phyloP scores from a whole-genome alignment of 164 flowering plant genomes.

The Buxus sempervirens region DNA sequence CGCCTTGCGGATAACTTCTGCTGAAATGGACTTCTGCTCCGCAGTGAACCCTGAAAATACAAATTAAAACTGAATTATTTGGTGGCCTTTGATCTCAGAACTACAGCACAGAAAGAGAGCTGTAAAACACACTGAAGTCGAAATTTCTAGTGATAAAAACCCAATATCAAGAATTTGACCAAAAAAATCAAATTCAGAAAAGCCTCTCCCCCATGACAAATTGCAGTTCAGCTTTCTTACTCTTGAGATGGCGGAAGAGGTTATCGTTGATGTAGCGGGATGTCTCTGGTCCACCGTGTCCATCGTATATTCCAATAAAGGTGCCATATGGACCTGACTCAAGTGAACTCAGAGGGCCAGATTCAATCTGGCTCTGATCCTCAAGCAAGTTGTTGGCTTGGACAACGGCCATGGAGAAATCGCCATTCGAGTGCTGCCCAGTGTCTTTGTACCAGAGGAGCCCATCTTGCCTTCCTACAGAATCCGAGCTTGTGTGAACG shows the following conservation, averaged over 20 bases:
- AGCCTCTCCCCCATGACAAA: not conserved
- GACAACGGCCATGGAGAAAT: slow-evolving; percentile 82
- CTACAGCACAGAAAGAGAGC: not conserved
- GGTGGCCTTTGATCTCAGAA: not conserved
- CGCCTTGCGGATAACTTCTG: slow-evolving; percentile 67
- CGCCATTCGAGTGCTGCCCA: slow-evolving; percentile 73
- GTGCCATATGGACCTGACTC: slow-evolving; percentile 77
- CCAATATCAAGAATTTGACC: not conserved
- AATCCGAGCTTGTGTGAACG: slow-evolving; percentile 42
- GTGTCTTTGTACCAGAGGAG: slow-evolving; percentile 78
- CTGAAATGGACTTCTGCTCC: slow-evolving; percentile 67
- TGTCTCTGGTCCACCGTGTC: slow-evolving; percentile 91
- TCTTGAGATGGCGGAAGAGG: slow-evolving; percentile 72
- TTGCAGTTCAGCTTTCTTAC: slow-evolving; percentile 32
- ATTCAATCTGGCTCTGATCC: slow-evolving; percentile 85
- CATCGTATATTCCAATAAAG: slow-evolving; percentile 78
- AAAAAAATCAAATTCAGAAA: no score
- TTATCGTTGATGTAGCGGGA: slow-evolving; percentile 64
- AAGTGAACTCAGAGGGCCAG: slow-evolving; percentile 53
- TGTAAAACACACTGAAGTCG: not conserved
- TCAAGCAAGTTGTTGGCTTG: slow-evolving; percentile 79
- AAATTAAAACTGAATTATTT: not conserved
- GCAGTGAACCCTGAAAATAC: slow-evolving; percentile 49
- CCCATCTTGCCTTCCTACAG: slow-evolving; percentile 66
- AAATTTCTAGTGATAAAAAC: no score